phyloP scores from a whole-genome alignment of 495 filamentous ascomycete genomes.

The Chaetomium tenue region DNA sequence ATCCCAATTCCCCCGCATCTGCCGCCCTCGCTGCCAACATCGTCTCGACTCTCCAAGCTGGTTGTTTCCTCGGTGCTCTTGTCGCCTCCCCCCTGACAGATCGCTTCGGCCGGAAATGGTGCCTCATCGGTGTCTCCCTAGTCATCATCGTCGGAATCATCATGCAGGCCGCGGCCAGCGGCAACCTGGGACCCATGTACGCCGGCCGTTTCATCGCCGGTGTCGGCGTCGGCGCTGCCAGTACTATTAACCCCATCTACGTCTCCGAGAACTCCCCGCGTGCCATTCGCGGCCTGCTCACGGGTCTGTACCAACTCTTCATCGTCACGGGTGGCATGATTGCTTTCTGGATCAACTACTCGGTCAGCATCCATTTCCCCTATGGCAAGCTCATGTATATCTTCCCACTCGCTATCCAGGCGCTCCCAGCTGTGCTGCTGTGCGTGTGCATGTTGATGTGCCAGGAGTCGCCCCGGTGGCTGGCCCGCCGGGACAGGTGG shows the following conservation, averaged over 20 bases:
- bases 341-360: slow-evolving; percentile 59
- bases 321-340: slow-evolving; percentile 57
- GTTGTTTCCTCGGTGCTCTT: slow-evolving; percentile 50
- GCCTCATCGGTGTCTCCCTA: slow-evolving; percentile 55
- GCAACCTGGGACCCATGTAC: slow-evolving; percentile 57
- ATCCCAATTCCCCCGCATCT: slow-evolving; percentile 28
- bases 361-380: slow-evolving; percentile 46
- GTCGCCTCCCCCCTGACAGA: slow-evolving; percentile 40
- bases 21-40: slow-evolving; percentile 48
- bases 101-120: slow-evolving; percentile 52
- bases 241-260: slow-evolving; percentile 60
- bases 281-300: slow-evolving; percentile 55
- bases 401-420: slow-evolving; percentile 67
- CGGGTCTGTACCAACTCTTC: slow-evolving; percentile 60
- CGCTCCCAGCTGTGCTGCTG: slow-evolving; percentile 59
- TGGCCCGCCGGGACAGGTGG: slow-evolving; percentile 67
- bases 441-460: slow-evolving; percentile 54
- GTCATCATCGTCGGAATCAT: slow-evolving; percentile 56
- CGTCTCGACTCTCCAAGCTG: slow-evolving; percentile 56
- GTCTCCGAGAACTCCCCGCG: slow-evolving; percentile 55
- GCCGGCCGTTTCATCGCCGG: slow-evolving; percentile 62
- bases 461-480: slow-evolving; percentile 70
- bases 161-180: slow-evolving; percentile 53
- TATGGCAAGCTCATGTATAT: slow-evolving; percentile 51
- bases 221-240: slow-evolving; percentile 59